Evolutionary conservation across 176 grass and related monocot genomes (phyloP), one percentile per base, ranked within the genome.

Genomic region (Raddia guianensis): DNA sequence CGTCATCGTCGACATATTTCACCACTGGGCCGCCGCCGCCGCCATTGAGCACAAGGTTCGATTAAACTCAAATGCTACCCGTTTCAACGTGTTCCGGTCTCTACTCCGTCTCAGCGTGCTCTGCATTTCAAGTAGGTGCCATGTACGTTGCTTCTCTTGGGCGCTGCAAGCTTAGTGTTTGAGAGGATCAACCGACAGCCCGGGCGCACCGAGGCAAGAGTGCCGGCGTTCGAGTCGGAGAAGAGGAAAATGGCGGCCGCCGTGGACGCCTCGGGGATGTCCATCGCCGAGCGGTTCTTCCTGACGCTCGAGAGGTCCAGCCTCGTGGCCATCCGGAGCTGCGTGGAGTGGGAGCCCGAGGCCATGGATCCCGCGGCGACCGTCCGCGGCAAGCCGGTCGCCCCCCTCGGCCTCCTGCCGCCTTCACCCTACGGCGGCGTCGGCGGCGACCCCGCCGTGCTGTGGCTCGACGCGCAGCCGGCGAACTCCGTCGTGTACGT

Each of bases 391-490:
- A 89, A 80, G 48, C 76, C 77, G 44, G 42, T 80, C 0, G 15
- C 83, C 3, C 65, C 91, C 0, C 63, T 89, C 45, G 91, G 86
- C 68, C 73, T 91, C n/a, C 76, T 93, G 45, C 72, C 85, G 55
- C 80, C 78, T 0, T 86, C 63, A 0, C 79, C 46, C 0, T 45
- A 62, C 2, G 34, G 66, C 13, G 6, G 12, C 11, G 33, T 15
- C 47, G 15, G 61, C 27, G 40, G 9, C 5, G 2, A 45, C 34
- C 63, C 51, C 2, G 6, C 85, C n/a, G 48, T 83, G 12, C 19
- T 27, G 42, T 93, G 84, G 84, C 64, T 93, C 8, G 49, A 76
- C 8, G 4, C 1, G 5, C 80, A 84, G 57, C 20, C 57, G 15
- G 13, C 84, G 0, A 55, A 78, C 49, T 84, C 83, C 0, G 90